These are phyloP conservation scores for Adansonia madagascariensis DNA, from an alignment of 441 rosid genomes.

Conservation along the genomic window DNA sequence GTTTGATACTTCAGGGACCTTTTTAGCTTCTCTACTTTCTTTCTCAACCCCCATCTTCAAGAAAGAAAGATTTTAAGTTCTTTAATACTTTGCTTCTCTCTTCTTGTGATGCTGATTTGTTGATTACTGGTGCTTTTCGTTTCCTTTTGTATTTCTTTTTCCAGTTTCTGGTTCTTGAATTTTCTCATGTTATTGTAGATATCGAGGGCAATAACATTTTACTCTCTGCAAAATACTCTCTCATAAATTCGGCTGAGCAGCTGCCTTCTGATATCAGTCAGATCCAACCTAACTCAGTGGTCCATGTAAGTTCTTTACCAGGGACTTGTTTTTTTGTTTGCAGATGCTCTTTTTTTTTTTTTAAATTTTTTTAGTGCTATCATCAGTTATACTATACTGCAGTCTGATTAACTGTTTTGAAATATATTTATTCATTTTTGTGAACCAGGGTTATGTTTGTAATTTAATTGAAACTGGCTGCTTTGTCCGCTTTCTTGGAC, in stretches of 20 bases:
- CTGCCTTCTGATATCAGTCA: conserved; percentile 79
- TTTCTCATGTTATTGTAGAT: conserved; percentile 49
- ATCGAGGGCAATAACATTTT: conserved; percentile 71
- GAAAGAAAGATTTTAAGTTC: conserved; percentile 18
- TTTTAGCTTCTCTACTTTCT: not conserved
- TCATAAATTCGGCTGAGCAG: conserved; percentile 59
- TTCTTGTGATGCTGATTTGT: not conserved
- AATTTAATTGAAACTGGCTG: conserved; percentile 91
- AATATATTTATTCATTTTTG: conserved; percentile 27
- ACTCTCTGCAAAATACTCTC: conserved; percentile 90
- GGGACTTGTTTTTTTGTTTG: not conserved
- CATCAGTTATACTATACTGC: not conserved
- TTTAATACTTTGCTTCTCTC: conserved; percentile 2
- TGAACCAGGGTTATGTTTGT: conserved; percentile 84
- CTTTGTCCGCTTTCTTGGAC: conserved; percentile 97
- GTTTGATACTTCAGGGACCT: conserved; percentile 8
- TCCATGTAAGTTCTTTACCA: conserved; percentile 61
- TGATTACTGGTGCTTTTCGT: conserved; percentile 2
- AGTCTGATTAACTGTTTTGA: conserved; percentile 17
- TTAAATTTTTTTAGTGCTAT: not conserved
- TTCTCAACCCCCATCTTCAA: conserved; percentile 4
- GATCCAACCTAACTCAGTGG: conserved; percentile 60
- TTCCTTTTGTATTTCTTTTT: not conserved
- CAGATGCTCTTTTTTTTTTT: not conserved
- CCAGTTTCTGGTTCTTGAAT: conserved; percentile 15